A percentile compares a stretch with the other conserved stretches of the same genome.
Conservation (phyloP, 1,139 yeast genomes). For the Diutina ranongensis region DNA sequence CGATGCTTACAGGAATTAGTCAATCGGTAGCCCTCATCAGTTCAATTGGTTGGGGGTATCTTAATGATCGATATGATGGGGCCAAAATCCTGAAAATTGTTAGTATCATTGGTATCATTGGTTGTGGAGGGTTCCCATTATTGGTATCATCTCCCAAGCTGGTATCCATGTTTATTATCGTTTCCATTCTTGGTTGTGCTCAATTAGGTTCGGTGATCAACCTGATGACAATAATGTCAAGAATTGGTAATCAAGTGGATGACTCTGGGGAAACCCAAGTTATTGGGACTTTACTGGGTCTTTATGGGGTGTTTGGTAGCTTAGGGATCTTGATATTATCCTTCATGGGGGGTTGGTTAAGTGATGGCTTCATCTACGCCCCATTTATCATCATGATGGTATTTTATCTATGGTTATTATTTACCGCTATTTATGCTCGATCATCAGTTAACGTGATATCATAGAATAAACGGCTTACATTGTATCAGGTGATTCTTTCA, state of each 20-base stretch:
- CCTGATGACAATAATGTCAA: conserved; percentile 31
- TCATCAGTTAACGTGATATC: too few species aligned
- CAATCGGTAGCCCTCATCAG: conserved; percentile 44
- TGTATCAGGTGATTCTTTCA: too few species aligned
- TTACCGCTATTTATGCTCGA: too few species aligned
- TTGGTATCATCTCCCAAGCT: conserved; percentile 24
- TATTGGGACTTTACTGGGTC: conserved; percentile 60
- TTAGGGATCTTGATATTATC: conserved; percentile 53
- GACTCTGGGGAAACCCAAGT: conserved; percentile 12
- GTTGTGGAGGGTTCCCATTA: conserved; percentile 22
- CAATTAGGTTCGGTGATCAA: conserved; percentile 51
- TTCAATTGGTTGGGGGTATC: conserved; percentile 54
- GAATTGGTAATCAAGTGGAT: conserved; percentile 10
- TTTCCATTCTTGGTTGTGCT: conserved; percentile 26
- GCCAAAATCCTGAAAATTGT: conserved; percentile 17
- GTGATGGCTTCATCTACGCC: not conserved
- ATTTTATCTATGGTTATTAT: too few species aligned
- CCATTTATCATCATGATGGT: not conserved
- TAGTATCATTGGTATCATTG: conserved; percentile 30
- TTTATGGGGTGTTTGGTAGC: conserved; percentile 57
- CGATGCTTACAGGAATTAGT: conserved; percentile 56
- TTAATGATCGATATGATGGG: conserved; percentile 36
- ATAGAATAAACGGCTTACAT: too few species aligned
- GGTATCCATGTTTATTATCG: conserved; percentile 20
- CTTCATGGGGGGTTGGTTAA: conserved; percentile 41